These are phyloP conservation scores for Cladosporium cucumerinum DNA, from an alignment of 2,329 filamentous ascomycete genomes.

Conservation along the genomic window DNA sequence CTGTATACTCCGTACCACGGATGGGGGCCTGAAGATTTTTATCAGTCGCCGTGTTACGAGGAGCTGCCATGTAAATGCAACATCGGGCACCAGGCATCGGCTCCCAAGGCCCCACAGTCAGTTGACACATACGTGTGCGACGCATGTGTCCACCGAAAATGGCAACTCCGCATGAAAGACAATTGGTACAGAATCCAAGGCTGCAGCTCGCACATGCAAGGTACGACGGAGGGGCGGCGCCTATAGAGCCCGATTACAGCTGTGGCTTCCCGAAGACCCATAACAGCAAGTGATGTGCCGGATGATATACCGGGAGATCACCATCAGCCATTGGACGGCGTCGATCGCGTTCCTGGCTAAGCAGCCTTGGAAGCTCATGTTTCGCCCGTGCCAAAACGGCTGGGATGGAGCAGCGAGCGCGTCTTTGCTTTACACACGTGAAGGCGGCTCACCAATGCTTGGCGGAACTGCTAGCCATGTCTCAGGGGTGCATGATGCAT, in stretches of 20 bases:
- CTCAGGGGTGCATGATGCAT: neutral
- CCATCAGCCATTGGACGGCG: neutral
- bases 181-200: slow-evolving; percentile 7
- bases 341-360: slow-evolving; percentile 14
- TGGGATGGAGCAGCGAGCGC: neutral
- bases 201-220: slow-evolving; percentile 13
- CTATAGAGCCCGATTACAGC: neutral
- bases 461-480: neutral
- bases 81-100: neutral
- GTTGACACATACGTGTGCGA: neutral
- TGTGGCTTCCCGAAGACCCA: neutral
- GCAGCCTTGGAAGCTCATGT: neutral
- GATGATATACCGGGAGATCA: slow-evolving; percentile 3
- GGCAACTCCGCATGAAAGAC: neutral
- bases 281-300: neutral
- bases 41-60: neutral
- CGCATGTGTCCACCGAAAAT: neutral
- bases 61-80: neutral
- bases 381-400: neutral
- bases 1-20: neutral
- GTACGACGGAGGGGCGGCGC: neutral
- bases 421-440: neutral
- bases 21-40: neutral
- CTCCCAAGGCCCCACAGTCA: neutral
- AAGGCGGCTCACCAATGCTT: neutral